Conservation (phyloP, 495 filamentous ascomycete species). For the Penicillium subrubescens region DNA sequence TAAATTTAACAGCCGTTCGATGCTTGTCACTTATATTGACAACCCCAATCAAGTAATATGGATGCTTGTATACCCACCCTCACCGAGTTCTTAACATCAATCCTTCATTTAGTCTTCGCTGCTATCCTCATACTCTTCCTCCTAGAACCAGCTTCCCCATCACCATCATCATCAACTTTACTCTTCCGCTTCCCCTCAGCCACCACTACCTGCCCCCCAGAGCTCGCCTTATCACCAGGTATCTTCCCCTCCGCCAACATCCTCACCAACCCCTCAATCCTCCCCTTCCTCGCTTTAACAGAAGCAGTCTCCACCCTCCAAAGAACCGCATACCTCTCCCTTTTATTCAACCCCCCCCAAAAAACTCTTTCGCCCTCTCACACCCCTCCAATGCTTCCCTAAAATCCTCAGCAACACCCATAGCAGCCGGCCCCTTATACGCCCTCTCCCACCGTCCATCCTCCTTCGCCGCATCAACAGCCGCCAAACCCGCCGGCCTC, state of each 20-base stretch:
- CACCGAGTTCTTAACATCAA: not conserved
- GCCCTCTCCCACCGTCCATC: conserved; percentile 59
- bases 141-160: not conserved
- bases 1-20: no score
- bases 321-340: conserved; percentile 46
- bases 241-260: conserved; percentile 25
- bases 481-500: conserved; percentile 45
- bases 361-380: conserved; percentile 36
- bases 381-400: conserved; percentile 30
- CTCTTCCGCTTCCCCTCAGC: conserved; percentile 5
- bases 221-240: not conserved
- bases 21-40: no score
- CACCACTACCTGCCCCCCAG: not conserved
- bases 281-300: conserved; percentile 16
- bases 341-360: conserved; percentile 41
- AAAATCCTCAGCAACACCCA: conserved; percentile 50
- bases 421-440: conserved; percentile 48
- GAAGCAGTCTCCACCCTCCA: conserved; percentile 44
- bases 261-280: conserved; percentile 26
- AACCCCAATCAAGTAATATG: no score
- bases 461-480: conserved; percentile 53
- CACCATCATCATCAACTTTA: not conserved
- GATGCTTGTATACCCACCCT: not conserved
- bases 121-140: not conserved
- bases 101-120: not conserved